These are phyloP conservation scores for Candolleomyces aberdarensis DNA, from an alignment of 768 basidiomycete genomes.

Conservation along the genomic window DNA sequence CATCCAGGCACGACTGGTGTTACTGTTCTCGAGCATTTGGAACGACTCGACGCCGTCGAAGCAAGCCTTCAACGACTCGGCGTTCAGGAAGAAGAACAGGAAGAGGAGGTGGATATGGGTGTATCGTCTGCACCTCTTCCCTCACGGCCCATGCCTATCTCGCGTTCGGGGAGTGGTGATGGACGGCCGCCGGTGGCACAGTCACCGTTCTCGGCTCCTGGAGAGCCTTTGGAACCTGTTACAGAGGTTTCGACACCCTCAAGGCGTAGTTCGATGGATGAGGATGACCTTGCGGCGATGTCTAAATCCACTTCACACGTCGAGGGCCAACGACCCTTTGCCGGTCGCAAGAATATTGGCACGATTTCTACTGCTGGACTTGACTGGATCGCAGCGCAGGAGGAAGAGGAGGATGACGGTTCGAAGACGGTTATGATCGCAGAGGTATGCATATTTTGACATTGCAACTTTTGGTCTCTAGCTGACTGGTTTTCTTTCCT, in stretches of 20 bases:
- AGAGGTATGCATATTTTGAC: conserved; percentile 51
- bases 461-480: neutral
- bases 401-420: conserved; percentile 28
- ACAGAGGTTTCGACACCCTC: conserved; percentile 49
- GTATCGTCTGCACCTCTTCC: conserved; percentile 32
- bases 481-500: neutral
- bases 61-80: conserved; percentile 75
- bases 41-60: conserved; percentile 80
- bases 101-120: conserved; percentile 65
- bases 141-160: conserved; percentile 20
- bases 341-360: conserved; percentile 23
- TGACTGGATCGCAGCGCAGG: conserved; percentile 43
- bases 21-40: conserved; percentile 80
- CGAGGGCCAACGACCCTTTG: conserved; percentile 43
- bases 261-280: conserved; percentile 47
- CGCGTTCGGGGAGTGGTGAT: conserved; percentile 6
- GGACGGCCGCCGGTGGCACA: conserved; percentile 20
- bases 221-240: conserved; percentile 57
- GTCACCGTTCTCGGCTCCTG: conserved; percentile 53
- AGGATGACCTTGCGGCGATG: conserved; percentile 70
- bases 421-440: conserved; percentile 62
- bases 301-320: conserved; percentile 76
- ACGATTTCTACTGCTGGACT: conserved; percentile 31
- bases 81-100: conserved; percentile 35
- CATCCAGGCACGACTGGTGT: conserved; percentile 88